These are phyloP conservation scores for Knoxdaviesia capensis DNA, from an alignment of 2,329 filamentous ascomycete genomes.

Conservation along the genomic window DNA sequence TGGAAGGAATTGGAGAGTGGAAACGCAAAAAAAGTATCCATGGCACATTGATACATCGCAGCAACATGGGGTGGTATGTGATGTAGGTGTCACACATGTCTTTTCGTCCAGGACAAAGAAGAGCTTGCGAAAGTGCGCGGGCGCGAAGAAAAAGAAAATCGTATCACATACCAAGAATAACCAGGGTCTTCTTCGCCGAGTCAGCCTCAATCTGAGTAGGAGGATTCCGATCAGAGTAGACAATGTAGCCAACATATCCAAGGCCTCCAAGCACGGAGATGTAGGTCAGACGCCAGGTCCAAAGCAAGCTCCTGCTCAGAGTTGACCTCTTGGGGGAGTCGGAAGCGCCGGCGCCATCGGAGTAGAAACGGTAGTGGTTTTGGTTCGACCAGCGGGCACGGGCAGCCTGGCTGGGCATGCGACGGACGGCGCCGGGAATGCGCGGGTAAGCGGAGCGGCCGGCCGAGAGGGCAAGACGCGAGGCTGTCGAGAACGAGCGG, in stretches of 20 bases:
- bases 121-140: background rate
- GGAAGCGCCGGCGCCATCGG: slow-evolving; percentile 25
- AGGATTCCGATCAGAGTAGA: slow-evolving; percentile 70
- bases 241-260: slow-evolving; percentile 56
- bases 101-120: no score
- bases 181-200: slow-evolving; percentile 87
- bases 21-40: no score
- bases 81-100: no score
- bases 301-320: slow-evolving; percentile 51
- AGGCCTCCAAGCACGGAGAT: slow-evolving; percentile 49
- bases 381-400: slow-evolving; percentile 8
- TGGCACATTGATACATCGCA: no score
- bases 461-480: slow-evolving; percentile 9
- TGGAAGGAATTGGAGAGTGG: no score
- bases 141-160: background rate
- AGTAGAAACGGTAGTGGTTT: slow-evolving; percentile 13
- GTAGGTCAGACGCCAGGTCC: slow-evolving; percentile 69
- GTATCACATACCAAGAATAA: slow-evolving; percentile 58
- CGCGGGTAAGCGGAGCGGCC: slow-evolving; percentile 7
- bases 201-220: slow-evolving; percentile 60
- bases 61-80: no score
- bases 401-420: slow-evolving; percentile 7
- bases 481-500: slow-evolving; percentile 3
- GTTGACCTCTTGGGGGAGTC: slow-evolving; percentile 31
- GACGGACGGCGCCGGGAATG: slow-evolving; percentile 7